Conservation (phyloP, 2,329 filamentous ascomycete genomes). For the Colletotrichum tabaci region DNA sequence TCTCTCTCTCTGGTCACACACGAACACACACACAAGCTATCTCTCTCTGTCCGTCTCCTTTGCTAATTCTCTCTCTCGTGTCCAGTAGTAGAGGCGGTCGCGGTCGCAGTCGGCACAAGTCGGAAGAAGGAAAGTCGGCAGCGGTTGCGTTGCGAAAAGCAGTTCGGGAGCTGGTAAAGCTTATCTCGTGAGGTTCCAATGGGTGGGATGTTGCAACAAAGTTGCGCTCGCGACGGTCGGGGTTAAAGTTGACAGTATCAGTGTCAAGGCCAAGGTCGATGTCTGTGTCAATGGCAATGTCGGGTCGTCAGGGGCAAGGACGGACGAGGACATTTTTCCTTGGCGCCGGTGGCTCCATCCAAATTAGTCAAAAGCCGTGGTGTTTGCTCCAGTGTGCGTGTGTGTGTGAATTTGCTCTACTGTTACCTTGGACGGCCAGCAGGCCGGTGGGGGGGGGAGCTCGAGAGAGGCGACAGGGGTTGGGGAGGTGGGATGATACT, state of each 20-base stretch:
- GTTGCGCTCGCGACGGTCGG: conserved; percentile 12
- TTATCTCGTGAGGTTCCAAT: conserved; percentile 1
- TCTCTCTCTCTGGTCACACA: background rate
- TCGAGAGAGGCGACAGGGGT: too few relatives aligned
- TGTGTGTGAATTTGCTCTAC: too few relatives aligned
- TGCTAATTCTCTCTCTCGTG: background rate
- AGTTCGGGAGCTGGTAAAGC: background rate
- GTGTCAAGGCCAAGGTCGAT: too few relatives aligned
- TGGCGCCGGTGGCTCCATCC: background rate
- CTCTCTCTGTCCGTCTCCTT: background rate
- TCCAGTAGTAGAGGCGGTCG: background rate
- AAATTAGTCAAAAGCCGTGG: conserved; percentile 1
- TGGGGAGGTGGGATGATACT: too few relatives aligned
- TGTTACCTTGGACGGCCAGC: too few relatives aligned
- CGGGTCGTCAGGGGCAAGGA: background rate
- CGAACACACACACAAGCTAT: background rate
- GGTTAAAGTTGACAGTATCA: background rate
- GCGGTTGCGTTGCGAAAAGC: background rate
- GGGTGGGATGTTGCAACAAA: conserved; percentile 5
- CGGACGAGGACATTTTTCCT: conserved; percentile 2
- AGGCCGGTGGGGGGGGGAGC: too few relatives aligned
- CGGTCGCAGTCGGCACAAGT: background rate
- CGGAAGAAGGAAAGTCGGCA: background rate
- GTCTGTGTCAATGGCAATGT: too few relatives aligned
- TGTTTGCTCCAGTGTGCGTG: background rate